Percentiles rank a stretch among this genome's conserved stretches.
phyloP scores from a whole-genome alignment of 1,284 basidiomycete species.

The Rhodotorula sp. region DNA sequence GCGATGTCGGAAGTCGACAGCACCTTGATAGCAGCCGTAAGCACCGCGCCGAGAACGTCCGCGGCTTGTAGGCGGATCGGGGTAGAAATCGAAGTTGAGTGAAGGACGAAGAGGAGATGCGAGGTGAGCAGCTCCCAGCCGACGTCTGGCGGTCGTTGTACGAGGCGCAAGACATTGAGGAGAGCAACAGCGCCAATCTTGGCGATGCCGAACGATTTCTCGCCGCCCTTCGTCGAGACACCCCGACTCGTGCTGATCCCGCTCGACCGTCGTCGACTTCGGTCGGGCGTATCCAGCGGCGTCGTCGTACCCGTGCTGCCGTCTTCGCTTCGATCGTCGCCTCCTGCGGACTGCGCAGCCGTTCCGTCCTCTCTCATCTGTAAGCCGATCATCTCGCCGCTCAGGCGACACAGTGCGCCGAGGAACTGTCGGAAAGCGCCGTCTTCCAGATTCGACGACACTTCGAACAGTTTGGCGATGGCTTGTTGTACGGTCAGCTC shows the following conservation, averaged over 20 bases:
- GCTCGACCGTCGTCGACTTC: conserved; percentile 27
- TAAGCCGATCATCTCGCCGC: conserved; percentile 84
- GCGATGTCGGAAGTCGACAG: conserved; percentile 16
- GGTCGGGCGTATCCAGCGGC: conserved; percentile 21
- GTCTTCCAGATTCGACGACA: conserved; percentile 72
- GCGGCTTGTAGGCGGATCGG: conserved; percentile 82
- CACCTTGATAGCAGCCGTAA: conserved; percentile 65
- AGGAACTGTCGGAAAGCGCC: conserved; percentile 77
- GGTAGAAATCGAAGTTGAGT: conserved; percentile 66
- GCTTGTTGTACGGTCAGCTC: conserved; percentile 66
- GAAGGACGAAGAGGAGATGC: conserved; percentile 73
- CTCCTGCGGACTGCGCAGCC: background rate
- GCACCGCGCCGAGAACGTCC: conserved; percentile 74
- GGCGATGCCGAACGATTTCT: conserved; percentile 69
- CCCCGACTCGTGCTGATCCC: conserved; percentile 27
- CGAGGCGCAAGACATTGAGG: conserved; percentile 80
- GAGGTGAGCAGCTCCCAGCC: conserved; percentile 78
- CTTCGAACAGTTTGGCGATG: conserved; percentile 78
- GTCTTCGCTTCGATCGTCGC: background rate
- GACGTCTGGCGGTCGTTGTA: conserved; percentile 71
- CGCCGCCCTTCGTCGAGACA: conserved; percentile 34
- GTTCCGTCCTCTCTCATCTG: conserved; percentile 51
- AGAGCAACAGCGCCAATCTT: conserved; percentile 75
- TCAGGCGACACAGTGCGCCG: conserved; percentile 75
- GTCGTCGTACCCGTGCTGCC: background rate